Base-by-base conservation (phyloP, 2,329 filamentous ascomycete genomes). In the Microsporum ferrugineum region DNA sequence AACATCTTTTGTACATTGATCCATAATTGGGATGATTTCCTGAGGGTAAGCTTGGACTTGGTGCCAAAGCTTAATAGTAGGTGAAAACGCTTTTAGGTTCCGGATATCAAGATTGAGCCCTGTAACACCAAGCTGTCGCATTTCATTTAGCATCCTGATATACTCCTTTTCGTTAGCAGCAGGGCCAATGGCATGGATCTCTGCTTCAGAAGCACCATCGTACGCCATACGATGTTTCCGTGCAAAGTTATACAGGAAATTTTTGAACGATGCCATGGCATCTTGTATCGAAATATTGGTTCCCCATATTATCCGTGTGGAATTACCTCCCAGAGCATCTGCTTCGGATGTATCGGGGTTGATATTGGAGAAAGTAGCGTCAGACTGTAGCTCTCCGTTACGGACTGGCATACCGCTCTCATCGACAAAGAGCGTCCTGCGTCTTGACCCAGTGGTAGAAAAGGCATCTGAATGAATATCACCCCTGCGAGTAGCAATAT, bases 11-110 rank as follows among this genome's bases (percentile, higher is more conserved):
- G 96, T 84, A 4, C 86, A 86, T 73, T 95, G 89, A 80, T 99
- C 95, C 88, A 99, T 96, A 55, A 97, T 81, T 2, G 92, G 91
- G 51, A 99, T 88, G 59, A 99, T 91, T 80, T 99, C 94, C 70
- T 94, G 91, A 0, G 94, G 94, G 70, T 96, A 99, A 12, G 88
- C 87, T 72, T 95, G 89, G 62, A 95, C 80, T 74, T 99, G 95
- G 72, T 97, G 89, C 89, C 91, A 97, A 61, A 99, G 79, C 76
- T 97, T 97, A 68, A 87, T 80, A 0, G 94, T 97, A 0, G 90
- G 86, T 2, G 95, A 94, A 71, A 96, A 99, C 10, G 91, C 82
- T 72, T 95, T 95, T 63, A 99, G 80, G 68, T 99, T 95, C 61
- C 84, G 85, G 59, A 91, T 84, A 71, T 99, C 91, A 45, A 99